Percentiles rank a stretch among this genome's conserved stretches.
Evolutionary conservation across 2,329 filamentous ascomycete species (phyloP).

Genomic region (Verruconis gallopava): DNA sequence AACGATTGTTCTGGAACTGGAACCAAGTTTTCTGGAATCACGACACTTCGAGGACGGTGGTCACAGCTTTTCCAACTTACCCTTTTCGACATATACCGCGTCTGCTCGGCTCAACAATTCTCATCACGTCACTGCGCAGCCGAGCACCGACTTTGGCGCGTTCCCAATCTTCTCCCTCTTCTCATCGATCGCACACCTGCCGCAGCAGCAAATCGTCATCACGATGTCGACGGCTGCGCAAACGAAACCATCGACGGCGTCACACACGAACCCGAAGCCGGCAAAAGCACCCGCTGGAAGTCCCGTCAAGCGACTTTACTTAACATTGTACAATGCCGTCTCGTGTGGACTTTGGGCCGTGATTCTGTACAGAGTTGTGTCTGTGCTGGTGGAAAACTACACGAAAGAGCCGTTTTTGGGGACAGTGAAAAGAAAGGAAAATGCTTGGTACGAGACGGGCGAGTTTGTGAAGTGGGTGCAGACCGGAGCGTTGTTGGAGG

Average conservation of each 20-base stretch:
- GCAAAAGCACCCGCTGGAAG: neutral
- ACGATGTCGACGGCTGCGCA: neutral
- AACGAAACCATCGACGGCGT: neutral
- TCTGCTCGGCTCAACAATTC: neutral
- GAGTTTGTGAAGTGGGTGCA: constrained; percentile 68
- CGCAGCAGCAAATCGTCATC: neutral
- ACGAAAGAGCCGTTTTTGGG: neutral
- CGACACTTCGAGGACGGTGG: no score
- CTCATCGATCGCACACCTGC: neutral
- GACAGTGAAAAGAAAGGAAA: neutral
- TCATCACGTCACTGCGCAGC: neutral
- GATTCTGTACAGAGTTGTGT: constrained; percentile 56
- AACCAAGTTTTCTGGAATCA: no score
- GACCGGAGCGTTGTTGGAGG: constrained; percentile 69
- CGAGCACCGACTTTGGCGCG: neutral
- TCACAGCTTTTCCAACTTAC: no score
- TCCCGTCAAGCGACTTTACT: constrained; percentile 37
- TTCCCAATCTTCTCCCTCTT: neutral
- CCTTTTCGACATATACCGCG: neutral
- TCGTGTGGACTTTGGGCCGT: constrained; percentile 67
- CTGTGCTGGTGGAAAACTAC: constrained; percentile 30
- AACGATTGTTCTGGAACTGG: no score
- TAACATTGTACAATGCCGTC: constrained; percentile 72
- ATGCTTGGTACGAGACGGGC: constrained; percentile 33
- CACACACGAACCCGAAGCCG: neutral